Evolutionary conservation across 352 stramenopile genomes (phyloP).

Genomic region (Phytophthora rubi): DNA sequence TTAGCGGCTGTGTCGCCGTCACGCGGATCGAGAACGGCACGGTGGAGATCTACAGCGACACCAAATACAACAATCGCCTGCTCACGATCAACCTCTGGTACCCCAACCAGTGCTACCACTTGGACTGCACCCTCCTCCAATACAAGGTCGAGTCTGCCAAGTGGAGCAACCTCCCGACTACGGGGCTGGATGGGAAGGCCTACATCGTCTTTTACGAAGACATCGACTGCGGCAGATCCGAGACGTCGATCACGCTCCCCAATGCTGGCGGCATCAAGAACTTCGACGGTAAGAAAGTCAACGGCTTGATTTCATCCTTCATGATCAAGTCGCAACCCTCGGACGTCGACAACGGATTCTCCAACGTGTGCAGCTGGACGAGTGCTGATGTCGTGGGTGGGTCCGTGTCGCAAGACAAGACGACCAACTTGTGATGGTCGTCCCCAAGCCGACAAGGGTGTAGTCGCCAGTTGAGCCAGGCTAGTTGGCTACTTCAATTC

Average conservation of each 20-base stretch:
- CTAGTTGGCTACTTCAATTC: not conserved
- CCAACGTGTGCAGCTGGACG: constrained; percentile 29
- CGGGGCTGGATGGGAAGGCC: constrained; percentile 18
- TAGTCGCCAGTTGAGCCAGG: no score
- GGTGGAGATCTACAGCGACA: constrained; percentile 24
- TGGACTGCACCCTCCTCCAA: constrained; percentile 24
- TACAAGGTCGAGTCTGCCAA: constrained; percentile 32
- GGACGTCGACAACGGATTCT: constrained; percentile 20
- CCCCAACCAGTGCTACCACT: constrained; percentile 35
- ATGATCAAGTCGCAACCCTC: constrained; percentile 9
- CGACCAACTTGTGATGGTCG: constrained; percentile 20
- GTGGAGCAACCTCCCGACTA: constrained; percentile 25
- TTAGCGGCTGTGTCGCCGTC: not conserved
- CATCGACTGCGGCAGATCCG: constrained; percentile 10
- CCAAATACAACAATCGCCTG: constrained; percentile 17
- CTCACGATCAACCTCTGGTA: constrained; percentile 25
- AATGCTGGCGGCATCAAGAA: constrained; percentile 26
- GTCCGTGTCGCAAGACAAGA: constrained; percentile 22
- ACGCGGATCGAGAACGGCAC: constrained; percentile 16
- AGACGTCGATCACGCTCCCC: constrained; percentile 15
- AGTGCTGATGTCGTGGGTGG: constrained; percentile 26
- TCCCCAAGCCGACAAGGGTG: constrained; percentile 1
- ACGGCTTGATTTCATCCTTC: constrained; percentile 28
- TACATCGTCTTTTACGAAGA: constrained; percentile 38
- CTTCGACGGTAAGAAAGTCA: constrained; percentile 23